These are phyloP conservation scores for Pleochaeta shiraiana DNA, from an alignment of 2,329 filamentous ascomycete species.

Conservation along the genomic window DNA sequence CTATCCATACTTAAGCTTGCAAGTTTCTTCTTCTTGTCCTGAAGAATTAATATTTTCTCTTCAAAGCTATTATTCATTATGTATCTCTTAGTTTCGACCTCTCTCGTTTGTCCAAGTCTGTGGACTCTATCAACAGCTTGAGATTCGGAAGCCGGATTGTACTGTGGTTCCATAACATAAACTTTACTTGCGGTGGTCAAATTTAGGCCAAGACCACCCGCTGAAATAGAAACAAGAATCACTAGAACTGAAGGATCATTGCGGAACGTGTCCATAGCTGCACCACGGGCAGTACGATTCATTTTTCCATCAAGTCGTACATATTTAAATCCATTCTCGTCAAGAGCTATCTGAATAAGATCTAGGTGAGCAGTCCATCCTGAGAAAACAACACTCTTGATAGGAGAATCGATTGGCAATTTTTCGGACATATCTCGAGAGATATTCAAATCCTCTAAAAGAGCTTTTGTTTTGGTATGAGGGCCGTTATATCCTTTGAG, in stretches of 20 bases:
- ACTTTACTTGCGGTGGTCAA: conserved; percentile 68
- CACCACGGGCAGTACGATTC: conserved; percentile 49
- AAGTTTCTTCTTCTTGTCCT: conserved; percentile 80
- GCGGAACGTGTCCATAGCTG: conserved; percentile 58
- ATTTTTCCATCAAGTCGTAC: conserved; percentile 83
- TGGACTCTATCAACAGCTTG: conserved; percentile 91
- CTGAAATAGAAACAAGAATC: conserved; percentile 80
- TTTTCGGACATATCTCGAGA: conserved; percentile 39
- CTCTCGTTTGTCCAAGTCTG: conserved; percentile 71
- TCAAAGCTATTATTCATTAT: conserved; percentile 86
- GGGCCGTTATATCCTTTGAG: conserved; percentile 57
- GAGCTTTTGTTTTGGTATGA: conserved; percentile 73
- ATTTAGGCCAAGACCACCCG: conserved; percentile 80
- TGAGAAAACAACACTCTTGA: conserved; percentile 89
- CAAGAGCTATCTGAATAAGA: conserved; percentile 66
- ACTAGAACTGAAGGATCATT: conserved; percentile 49
- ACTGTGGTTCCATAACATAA: conserved; percentile 97
- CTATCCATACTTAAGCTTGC: conserved; percentile 71
- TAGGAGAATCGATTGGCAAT: conserved; percentile 37
- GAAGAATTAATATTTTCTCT: conserved; percentile 75
- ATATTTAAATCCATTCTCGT: conserved; percentile 41
- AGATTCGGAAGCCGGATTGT: conserved; percentile 85
- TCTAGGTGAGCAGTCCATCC: conserved; percentile 93
- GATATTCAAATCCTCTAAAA: conserved; percentile 51
- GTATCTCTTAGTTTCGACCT: conserved; percentile 69